phyloP scores from a whole-genome alignment of 345 rosid genomes.

The Anacardium occidentale region DNA sequence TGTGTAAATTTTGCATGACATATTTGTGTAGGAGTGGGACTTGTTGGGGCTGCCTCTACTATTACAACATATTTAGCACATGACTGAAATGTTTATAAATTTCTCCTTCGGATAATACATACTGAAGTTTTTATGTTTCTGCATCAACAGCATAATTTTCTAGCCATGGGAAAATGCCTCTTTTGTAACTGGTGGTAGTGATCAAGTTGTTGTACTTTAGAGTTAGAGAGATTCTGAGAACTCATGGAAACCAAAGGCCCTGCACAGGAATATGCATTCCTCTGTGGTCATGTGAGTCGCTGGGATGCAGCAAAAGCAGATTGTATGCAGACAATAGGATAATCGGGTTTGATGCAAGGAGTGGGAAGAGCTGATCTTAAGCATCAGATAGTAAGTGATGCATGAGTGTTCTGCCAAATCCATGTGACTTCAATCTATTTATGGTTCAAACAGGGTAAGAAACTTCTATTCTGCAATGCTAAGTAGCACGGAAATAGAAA shows the following conservation, averaged over 20 bases:
- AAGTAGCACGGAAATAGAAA: too few relatives aligned
- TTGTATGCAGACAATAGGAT: constrained; percentile 79
- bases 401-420: constrained; percentile 92
- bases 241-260: constrained; percentile 69
- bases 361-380: constrained; percentile 69
- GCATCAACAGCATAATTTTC: constrained; percentile 60
- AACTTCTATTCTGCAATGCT: constrained; percentile 11
- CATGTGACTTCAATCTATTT: constrained; percentile 87
- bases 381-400: constrained; percentile 85
- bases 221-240: constrained; percentile 56
- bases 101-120: not conserved
- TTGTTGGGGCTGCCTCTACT: constrained; percentile 1
- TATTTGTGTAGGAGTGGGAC: not conserved
- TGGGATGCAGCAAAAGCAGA: constrained; percentile 73
- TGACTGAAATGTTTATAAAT: not conserved
- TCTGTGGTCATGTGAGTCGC: constrained; percentile 96
- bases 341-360: constrained; percentile 69
- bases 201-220: constrained; percentile 84
- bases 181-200: constrained; percentile 88
- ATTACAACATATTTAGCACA: not conserved
- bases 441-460: constrained; percentile 96
- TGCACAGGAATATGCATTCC: constrained; percentile 79
- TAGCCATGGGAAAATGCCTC: constrained; percentile 74
- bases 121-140: constrained; percentile 15
- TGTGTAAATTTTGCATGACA: not conserved